Conservation (phyloP, 164 flowering plant genomes). For the Euptelea pleiosperma region DNA sequence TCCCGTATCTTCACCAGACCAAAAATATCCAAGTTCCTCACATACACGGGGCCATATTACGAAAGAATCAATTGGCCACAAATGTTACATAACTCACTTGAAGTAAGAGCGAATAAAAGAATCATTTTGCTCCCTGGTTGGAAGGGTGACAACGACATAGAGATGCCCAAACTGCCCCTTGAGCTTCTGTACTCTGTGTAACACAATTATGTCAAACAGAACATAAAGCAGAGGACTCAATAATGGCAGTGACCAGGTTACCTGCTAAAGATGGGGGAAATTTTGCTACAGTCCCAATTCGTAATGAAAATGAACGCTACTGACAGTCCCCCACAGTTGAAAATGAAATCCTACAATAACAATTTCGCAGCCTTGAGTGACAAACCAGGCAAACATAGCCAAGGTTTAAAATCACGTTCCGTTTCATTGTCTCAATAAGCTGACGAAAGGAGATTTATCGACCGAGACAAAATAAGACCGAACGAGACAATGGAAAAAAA, state of each 20-base stretch:
- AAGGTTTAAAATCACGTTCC: too few relatives aligned
- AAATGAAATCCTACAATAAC: conserved; percentile 76
- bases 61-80: background rate
- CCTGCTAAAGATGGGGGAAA: conserved; percentile 54
- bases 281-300: conserved; percentile 44
- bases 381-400: background rate
- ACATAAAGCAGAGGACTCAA: conserved; percentile 3
- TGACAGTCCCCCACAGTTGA: conserved; percentile 88
- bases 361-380: conserved; percentile 5
- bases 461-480: too few relatives aligned
- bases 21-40: conserved; percentile 5
- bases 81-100: conserved; percentile 45
- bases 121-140: conserved; percentile 72
- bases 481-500: too few relatives aligned
- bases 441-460: too few relatives aligned
- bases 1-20: conserved; percentile 48
- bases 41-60: background rate
- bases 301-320: conserved; percentile 87
- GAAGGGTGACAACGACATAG: conserved; percentile 64
- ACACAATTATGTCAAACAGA: conserved; percentile 11
- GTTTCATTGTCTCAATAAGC: too few relatives aligned
- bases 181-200: conserved; percentile 62
- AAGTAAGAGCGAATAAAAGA: conserved; percentile 74
- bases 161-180: conserved; percentile 75
- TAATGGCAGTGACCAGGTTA: conserved; percentile 10